Base-by-base conservation (phyloP, 257 asterid species). In the Solanum bulbocastanum region DNA sequence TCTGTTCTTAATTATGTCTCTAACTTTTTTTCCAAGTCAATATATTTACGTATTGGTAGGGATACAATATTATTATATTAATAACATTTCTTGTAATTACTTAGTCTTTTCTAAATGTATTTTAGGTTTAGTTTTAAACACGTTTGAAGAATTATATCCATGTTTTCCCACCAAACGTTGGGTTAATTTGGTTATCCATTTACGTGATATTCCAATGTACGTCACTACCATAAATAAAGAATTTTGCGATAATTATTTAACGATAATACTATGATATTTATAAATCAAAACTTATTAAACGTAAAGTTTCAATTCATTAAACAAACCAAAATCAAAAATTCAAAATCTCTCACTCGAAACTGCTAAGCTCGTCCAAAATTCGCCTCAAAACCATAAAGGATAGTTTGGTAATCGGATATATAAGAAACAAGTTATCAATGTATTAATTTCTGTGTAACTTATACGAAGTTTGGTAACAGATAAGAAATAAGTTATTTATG, bases 171-270 rank as follows among this genome's bases (percentile, higher is more conserved):
- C 83, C 52, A 74, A 74, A 74, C 5, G 10, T 74, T 10, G 42
- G 14, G 52, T 74, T 65, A 10, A 65, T 65, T 36, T 73, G 16
- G 81, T 73, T 0, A 73, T 20, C 27, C 40, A 69, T 58, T 20
- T 58, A 58, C 66, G 65, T 69, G 37, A 0, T 68, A 27, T 68
- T 66, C 32, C 33, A 12, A 10, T n/a, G 18, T 58, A 58, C 11
- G 0, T 58, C 2, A 8, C 66, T 20, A 23, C 4, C 0, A 23
- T 12, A 23, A 62, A 62, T 6, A 9, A 4, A 60, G 5, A 10
- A 8, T 22, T 60, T 10, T 23, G 15, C 1, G 32, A n/a, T 10
- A 62, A 49, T 49, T 49, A 49, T 49, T 15, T 49, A 15, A 16
- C 0, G 20, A 52, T 52, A 16, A 52, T 16, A 52, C 2, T 52